phyloP scores from a whole-genome alignment of 179 eudicot species.

The Vitellaria paradoxa region DNA sequence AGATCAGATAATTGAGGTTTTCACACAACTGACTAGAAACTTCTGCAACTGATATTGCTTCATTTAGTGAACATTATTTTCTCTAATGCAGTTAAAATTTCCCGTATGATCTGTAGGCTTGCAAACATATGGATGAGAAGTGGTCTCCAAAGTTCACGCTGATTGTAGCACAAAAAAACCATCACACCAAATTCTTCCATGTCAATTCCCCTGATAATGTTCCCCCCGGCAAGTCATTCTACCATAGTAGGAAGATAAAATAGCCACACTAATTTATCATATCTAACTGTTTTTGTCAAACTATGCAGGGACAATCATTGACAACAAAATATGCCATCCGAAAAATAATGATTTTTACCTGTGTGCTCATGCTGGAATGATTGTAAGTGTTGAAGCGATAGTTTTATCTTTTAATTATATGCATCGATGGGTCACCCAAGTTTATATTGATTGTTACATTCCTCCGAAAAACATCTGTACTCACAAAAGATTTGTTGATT shows the following conservation, averaged over 20 bases:
- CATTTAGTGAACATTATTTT: neutral
- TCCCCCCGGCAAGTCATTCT: conserved; percentile 24
- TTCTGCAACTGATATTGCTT: neutral
- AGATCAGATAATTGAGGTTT: conserved; percentile 59
- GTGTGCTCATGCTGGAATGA: conserved; percentile 36
- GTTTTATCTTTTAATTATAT: too few species aligned
- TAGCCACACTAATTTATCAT: too few species aligned
- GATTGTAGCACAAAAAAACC: conserved; percentile 62
- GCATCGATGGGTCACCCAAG: too few species aligned
- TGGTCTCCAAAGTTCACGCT: conserved; percentile 56
- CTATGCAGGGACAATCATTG: neutral
- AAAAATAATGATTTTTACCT: conserved; percentile 30
- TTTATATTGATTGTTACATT: too few species aligned
- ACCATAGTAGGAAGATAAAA: too few species aligned
- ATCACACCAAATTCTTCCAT: conserved; percentile 63
- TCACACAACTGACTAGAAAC: neutral
- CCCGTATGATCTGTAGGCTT: conserved; percentile 32
- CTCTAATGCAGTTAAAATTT: neutral
- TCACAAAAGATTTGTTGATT: too few species aligned
- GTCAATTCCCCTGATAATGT: conserved; percentile 37
- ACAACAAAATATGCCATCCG: conserved; percentile 30
- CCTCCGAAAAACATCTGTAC: too few species aligned
- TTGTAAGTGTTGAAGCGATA: conserved; percentile 17
- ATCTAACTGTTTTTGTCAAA: too few species aligned
- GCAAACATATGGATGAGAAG: conserved; percentile 40